Evolutionary conservation across 2,329 filamentous ascomycete species (phyloP), one percentile per base, ranked within the genome.

Genomic region (Cladosporium sp.): DNA sequence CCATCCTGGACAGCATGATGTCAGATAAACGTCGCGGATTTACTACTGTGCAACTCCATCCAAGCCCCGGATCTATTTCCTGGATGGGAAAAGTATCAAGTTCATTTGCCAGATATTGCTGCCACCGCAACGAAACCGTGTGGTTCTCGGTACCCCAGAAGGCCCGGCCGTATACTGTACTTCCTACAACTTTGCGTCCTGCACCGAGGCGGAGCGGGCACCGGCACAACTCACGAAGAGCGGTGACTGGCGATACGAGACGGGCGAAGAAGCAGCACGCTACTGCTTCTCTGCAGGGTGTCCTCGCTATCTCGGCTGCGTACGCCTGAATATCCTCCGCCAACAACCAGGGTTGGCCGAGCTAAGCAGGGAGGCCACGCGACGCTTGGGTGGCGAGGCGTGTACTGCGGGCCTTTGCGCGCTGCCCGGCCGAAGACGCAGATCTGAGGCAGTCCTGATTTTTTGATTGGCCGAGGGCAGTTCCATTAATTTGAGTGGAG

Each of bases 401-500:
- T 47, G 43, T 38, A 19, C 43, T n/a, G 43, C 43, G 43, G 43
- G 43, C 43, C 33, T 38, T 29, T 38, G 18, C 36, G 45, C 36
- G 19, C 38, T 39, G 38, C 27, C 27, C 27, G 36, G 36, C 27
- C 36, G 45, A 12, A n/a, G 32, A n/a, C 19, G 36, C 45, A 48
- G 45, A 48, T 48, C 45, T 18, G 9, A 13, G 27, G 22, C 27
- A 13, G 18, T n/a, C 19, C 16, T 11, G 32, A 48, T 48, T 48
- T 48, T 48, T 2, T 48, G 45, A 48, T 48, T 48, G 45, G 45
- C 18, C 19, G n/a, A 16, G n/a, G 7, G 27, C 27, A 25, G 45
- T 48, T 40, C 45, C 27, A 48, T 48, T 48, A 48, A 48, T 48
- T 35, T 40, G 36, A 48, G 45, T 48, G 45, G 45, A 48, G 45